Evolutionary conservation across 2,329 filamentous ascomycete species (phyloP), one percentile per base, ranked within the genome.

Genomic region (Fusarium nisikadoi): DNA sequence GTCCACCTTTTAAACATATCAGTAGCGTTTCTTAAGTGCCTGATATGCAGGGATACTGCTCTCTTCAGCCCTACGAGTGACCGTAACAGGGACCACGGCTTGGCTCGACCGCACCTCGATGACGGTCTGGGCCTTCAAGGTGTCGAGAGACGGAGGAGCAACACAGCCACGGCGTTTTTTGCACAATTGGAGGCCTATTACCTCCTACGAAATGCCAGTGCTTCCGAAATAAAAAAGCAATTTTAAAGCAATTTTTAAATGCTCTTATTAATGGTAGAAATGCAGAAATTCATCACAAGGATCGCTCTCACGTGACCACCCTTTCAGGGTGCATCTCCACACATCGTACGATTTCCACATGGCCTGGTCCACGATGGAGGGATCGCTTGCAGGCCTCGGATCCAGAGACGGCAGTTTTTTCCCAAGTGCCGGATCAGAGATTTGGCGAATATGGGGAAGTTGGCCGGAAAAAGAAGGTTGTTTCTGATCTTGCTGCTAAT

Each of bases 311-410:
- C 72, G 72, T 74, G 72, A 74, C 49, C 59, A 63, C 71, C 71
- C 39, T 72, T 36, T 43, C 56, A 38, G 41, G 39, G 23, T 38
- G 41, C 72, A 73, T 53, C 72, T 52, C 72, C 72, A 74, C 72
- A 71, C 65, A 74, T 74, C 72, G 65, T 74, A 74, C 72, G 72
- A 74, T 72, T 68, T 42, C 57, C 53, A 70, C 71, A 73, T 72
- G 49, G 29, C 46, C 46, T 47, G 62, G 54, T 45, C 68, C 68
- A 71, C 41, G 66, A 45, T 59, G 23, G 39, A 42, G 29, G 53
- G 49, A 61, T 35, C 27, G 31, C 65, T 55, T 70, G 52, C 49
- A 71, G 62, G 31, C 41, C 60, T 62, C 38, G 56, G 47, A 29
- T 54, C 29, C 20, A 33, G 16, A 39, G 56, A 55, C 36, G 38